Evolutionary conservation across 192 early-diverging fungal genomes (phyloP).

Genomic region (Piromyces sp.): DNA sequence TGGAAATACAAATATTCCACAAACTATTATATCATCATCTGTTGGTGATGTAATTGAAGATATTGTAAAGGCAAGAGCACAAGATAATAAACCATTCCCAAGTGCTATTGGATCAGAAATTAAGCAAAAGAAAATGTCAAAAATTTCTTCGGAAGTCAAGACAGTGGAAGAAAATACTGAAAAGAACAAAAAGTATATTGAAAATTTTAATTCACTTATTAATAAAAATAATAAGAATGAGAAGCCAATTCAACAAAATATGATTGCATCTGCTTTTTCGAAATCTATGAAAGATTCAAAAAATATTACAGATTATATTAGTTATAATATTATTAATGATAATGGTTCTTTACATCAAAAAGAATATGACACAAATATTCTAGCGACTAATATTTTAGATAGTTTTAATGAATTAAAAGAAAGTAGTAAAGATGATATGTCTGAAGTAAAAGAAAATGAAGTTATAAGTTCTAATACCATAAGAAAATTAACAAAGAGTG

Average conservation of each 20-base stretch:
- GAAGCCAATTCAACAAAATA: background rate
- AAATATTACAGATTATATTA: background rate
- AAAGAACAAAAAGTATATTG: background rate
- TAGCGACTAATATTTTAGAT: background rate
- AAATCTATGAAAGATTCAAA: background rate
- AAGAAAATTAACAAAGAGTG: background rate
- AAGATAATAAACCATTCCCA: background rate
- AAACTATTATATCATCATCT: background rate
- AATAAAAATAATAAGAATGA: background rate
- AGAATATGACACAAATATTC: background rate
- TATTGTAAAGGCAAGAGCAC: background rate
- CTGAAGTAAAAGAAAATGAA: background rate
- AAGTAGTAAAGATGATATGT: background rate
- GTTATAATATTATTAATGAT: background rate
- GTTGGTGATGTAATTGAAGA: background rate
- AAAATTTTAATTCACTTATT: background rate
- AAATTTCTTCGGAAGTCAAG: background rate
- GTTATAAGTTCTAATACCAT: background rate
- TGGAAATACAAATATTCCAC: background rate
- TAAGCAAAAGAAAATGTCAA: background rate
- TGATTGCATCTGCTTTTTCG: background rate
- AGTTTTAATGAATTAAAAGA: background rate
- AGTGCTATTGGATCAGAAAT: background rate
- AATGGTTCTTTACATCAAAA: background rate
- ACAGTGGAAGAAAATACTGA: background rate